A percentile compares a stretch with the other conserved stretches of the same genome.
Conservation (phyloP, 1,284 basidiomycete species). For the Agaricales sp. region DNA sequence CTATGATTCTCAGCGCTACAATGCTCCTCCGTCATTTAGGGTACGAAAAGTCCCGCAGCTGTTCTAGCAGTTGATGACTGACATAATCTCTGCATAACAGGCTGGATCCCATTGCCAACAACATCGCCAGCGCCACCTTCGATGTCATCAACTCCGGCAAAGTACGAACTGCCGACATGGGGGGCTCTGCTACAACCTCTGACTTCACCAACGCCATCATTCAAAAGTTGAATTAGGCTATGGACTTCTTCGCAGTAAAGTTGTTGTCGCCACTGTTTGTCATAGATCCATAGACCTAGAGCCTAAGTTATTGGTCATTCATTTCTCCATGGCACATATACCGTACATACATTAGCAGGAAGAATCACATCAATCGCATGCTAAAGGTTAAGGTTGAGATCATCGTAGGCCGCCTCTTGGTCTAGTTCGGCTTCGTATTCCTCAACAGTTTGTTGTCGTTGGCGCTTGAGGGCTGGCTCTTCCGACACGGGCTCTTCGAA, state of each 20-base stretch:
- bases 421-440: slow-evolving; percentile 45
- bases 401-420: slow-evolving; percentile 32
- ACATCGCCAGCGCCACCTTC: slow-evolving; percentile 89
- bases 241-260: too few species aligned
- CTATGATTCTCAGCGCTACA: slow-evolving; percentile 95
- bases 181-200: slow-evolving; percentile 84
- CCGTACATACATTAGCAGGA: neutral
- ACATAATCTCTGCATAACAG: slow-evolving; percentile 24
- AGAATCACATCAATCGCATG: neutral
- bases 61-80: neutral
- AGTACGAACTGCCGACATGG: slow-evolving; percentile 93
- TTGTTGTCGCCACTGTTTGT: too few species aligned
- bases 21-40: slow-evolving; percentile 99
- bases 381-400: slow-evolving; percentile 24
- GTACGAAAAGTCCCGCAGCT: slow-evolving; percentile 26
- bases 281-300: neutral
- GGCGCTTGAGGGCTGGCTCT: slow-evolving; percentile 27
- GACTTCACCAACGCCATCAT: slow-evolving; percentile 90
- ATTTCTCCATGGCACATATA: neutral
- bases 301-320: neutral
- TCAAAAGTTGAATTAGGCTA: slow-evolving; percentile 41
- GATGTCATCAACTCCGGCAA: slow-evolving; percentile 87
- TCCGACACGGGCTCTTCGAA: slow-evolving; percentile 10
- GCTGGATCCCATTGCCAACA: slow-evolving; percentile 91
- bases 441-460: slow-evolving; percentile 27